phyloP scores from a whole-genome alignment of 2,329 filamentous ascomycete species.

The Neofusicoccum sp. region DNA sequence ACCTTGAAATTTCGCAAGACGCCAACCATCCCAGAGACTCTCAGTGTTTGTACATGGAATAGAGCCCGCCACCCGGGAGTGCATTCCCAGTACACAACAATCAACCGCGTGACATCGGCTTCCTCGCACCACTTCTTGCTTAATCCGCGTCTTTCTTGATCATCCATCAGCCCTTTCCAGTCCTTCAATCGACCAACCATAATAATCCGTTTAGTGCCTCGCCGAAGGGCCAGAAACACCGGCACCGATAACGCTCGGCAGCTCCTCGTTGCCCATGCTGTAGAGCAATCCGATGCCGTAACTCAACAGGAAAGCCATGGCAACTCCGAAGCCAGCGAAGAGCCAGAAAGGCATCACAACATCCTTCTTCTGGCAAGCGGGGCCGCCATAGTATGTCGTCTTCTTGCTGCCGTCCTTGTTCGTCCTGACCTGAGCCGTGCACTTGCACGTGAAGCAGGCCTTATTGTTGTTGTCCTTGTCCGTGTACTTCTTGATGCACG shows the following conservation, averaged over 20 bases:
- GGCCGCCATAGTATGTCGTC: slow-evolving; percentile 78
- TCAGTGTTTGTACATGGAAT: slow-evolving; percentile 21
- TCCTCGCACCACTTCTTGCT: not conserved
- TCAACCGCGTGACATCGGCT: not conserved
- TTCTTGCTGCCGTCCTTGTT: slow-evolving; percentile 57
- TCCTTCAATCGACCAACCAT: not conserved
- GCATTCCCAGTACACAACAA: not conserved
- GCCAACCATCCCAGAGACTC: slow-evolving; percentile 6
- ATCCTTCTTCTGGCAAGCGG: slow-evolving; percentile 88
- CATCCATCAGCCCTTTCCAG: not conserved
- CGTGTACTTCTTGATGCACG: slow-evolving; percentile 69
- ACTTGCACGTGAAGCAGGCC: slow-evolving; percentile 79
- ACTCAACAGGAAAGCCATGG: slow-evolving; percentile 67
- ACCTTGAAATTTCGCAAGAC: slow-evolving; percentile 14
- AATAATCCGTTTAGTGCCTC: slow-evolving; percentile 39
- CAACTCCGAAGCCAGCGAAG: slow-evolving; percentile 72
- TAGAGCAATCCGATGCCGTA: slow-evolving; percentile 79
- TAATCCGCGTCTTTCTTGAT: not conserved
- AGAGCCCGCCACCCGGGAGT: not conserved
- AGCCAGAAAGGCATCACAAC: slow-evolving; percentile 88
- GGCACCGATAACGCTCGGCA: slow-evolving; percentile 94
- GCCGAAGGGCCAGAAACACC: slow-evolving; percentile 74
- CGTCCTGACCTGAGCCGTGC: slow-evolving; percentile 60
- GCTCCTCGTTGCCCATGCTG: slow-evolving; percentile 79
- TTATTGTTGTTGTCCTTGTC: slow-evolving; percentile 46